These are phyloP conservation scores for Daldinia concentrica DNA, from an alignment of 495 filamentous ascomycete species.

Conservation along the genomic window DNA sequence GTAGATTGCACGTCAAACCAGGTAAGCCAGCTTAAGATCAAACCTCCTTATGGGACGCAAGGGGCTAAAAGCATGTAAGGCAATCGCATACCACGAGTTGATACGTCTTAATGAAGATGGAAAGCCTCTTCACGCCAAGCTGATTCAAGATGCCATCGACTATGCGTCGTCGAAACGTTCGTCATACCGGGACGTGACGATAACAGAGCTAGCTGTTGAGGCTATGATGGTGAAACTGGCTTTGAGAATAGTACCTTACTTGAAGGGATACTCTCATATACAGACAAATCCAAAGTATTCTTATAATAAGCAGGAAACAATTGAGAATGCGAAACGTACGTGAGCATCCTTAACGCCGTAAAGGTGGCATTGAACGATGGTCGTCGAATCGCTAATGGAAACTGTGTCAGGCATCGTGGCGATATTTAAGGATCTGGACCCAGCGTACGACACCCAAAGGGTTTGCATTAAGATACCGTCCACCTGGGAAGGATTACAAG, in stretches of 20 bases:
- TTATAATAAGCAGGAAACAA: constrained; percentile 61
- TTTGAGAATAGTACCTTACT: constrained; percentile 60
- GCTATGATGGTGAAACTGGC: constrained; percentile 65
- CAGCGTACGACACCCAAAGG: constrained; percentile 57
- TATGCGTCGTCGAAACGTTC: constrained; percentile 51
- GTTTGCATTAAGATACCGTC: constrained; percentile 71
- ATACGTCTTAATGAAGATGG: constrained; percentile 45
- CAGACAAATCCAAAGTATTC: constrained; percentile 69
- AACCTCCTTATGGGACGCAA: background rate
- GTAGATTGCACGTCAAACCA: constrained; percentile 75
- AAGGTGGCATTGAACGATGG: background rate
- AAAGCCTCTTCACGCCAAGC: constrained; percentile 54
- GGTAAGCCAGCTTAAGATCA: constrained; percentile 45
- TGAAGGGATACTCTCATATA: constrained; percentile 66
- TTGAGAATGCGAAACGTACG: constrained; percentile 66
- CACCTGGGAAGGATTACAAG: constrained; percentile 72
- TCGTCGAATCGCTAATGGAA: constrained; percentile 1
- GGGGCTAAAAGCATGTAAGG: constrained; percentile 50
- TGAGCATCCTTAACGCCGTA: background rate
- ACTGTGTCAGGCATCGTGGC: constrained; percentile 55
- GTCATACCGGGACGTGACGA: constrained; percentile 51
- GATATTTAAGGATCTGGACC: constrained; percentile 59
- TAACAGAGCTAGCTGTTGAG: constrained; percentile 66
- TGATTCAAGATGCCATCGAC: constrained; percentile 58
- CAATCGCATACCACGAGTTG: constrained; percentile 68